phyloP scores from a whole-genome alignment of 345 rosid genomes.

The Erodium maritimum region DNA sequence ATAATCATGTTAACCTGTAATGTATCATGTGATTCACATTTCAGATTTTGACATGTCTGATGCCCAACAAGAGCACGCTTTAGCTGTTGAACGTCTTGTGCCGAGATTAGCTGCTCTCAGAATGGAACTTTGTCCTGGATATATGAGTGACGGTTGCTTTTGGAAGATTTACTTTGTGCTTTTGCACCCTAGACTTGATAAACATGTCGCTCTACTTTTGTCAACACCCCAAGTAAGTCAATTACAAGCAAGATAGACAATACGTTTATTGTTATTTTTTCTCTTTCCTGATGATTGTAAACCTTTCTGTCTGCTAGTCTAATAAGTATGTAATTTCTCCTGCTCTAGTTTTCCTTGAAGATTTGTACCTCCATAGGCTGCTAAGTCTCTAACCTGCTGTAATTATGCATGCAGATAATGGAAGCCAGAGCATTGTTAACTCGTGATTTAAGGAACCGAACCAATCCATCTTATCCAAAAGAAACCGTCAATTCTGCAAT shows the following conservation, averaged over 20 bases:
- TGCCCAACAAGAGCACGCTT: conserved; percentile 86
- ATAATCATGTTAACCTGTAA: neutral
- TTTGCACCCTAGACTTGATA: conserved; percentile 66
- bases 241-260: neutral
- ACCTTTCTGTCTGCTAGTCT: neutral
- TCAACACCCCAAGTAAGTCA: conserved; percentile 64
- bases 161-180: conserved; percentile 97
- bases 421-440: conserved; percentile 74
- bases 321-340: neutral
- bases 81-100: conserved; percentile 70
- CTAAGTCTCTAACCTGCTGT: neutral
- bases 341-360: neutral
- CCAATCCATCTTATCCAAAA: conserved; percentile 12
- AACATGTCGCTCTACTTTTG: conserved; percentile 62
- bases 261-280: neutral
- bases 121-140: conserved; percentile 82
- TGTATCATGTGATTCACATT: neutral
- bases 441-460: conserved; percentile 34
- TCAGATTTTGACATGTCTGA: conserved; percentile 88
- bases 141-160: conserved; percentile 80
- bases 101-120: conserved; percentile 76
- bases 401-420: conserved; percentile 39
- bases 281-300: neutral
- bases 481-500: conserved; percentile 16
- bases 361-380: neutral